Evolutionary conservation across 305 asterid species (phyloP), one percentile per base, ranked within the genome.

Genomic region (Coffea humblotiana): DNA sequence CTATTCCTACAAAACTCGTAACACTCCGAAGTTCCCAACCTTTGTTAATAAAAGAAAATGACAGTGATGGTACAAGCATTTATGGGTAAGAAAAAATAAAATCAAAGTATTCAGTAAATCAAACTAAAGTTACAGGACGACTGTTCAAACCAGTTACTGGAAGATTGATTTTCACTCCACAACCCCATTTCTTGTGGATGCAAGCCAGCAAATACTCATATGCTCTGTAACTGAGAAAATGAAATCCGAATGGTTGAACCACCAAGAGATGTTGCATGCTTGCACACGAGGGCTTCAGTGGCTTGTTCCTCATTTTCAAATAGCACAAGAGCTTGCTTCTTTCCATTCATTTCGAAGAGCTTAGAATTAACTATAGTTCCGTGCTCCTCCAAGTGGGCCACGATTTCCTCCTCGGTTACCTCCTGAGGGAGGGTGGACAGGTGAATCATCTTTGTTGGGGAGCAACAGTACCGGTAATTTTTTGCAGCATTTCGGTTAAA

Each of bases 381-480:
- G 71, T 91, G 95, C 85, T 90, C 98, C 85, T 96, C 99, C 80
- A 96, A 87, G 82, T 94, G 97, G 68, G 80, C 82, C 74, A 84
- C 81, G 40, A 96, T 91, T 81, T 94, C 97, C 77, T 90, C 97
- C 87, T 94, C 98, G 0, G 91, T 90, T 74, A 91, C 91, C 76
- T 96, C 96, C 85, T 84, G 92, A 51, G 98, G 97, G 77, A 94
- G 96, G 74, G 97, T 92, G 74, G 98, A 96, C 76, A 96, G 79
- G 90, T 96, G 98, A 84, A 94, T 92, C 97, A 92, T 94, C 90
- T 92, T 96, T 79, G 97, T 96, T 8, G 99, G 99, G 13, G 98
- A 92, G 85, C 99, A 96, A 84, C 98, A 96, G 81, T 96, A 96
- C 75, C 97, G 88, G 82, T 96, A 96, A 81, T 94, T 96, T 84